Evolutionary conservation across 768 basidiomycete species (phyloP).

Genomic region (Chiua virens): DNA sequence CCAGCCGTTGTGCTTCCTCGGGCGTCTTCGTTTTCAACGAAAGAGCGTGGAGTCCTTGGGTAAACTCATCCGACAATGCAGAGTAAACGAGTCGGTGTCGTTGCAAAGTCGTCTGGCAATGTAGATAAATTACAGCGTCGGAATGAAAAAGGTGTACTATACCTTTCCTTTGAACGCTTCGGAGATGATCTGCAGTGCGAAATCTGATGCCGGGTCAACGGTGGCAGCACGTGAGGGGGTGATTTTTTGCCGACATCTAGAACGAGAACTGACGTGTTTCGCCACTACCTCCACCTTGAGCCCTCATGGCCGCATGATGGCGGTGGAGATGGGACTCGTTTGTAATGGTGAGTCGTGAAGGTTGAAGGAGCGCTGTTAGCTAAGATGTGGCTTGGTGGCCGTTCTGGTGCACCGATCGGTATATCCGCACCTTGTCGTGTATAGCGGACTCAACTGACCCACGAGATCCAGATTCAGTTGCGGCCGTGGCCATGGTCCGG

Average conservation of each 20-base stretch:
- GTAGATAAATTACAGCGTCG: constrained; percentile 11
- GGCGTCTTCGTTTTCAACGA: constrained; percentile 73
- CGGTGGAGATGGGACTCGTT: constrained; percentile 88
- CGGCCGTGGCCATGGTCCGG: constrained; percentile 30
- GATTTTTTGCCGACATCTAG: constrained; percentile 11
- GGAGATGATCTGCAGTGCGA: constrained; percentile 72
- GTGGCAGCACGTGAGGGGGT: constrained; percentile 25
- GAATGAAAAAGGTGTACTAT: constrained; percentile 15
- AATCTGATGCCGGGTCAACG: constrained; percentile 49
- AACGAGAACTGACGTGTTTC: constrained; percentile 72
- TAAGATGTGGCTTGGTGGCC: constrained; percentile 34
- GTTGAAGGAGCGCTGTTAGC: constrained; percentile 63
- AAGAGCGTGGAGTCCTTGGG: constrained; percentile 72
- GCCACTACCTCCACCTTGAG: constrained; percentile 60
- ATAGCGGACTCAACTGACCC: constrained; percentile 64
- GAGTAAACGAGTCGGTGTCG: constrained; percentile 80
- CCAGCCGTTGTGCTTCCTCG: constrained; percentile 41
- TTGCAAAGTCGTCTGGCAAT: constrained; percentile 65
- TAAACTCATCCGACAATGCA: constrained; percentile 68
- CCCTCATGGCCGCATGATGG: constrained; percentile 82
- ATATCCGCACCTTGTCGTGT: constrained; percentile 49
- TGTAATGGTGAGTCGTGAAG: constrained; percentile 60
- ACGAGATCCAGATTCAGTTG: constrained; percentile 25
- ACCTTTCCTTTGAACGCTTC: constrained; percentile 76
- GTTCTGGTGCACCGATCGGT: constrained; percentile 24